Evolutionary conservation across 768 basidiomycete genomes (phyloP).

Genomic region (Phaffia tasmanica): DNA sequence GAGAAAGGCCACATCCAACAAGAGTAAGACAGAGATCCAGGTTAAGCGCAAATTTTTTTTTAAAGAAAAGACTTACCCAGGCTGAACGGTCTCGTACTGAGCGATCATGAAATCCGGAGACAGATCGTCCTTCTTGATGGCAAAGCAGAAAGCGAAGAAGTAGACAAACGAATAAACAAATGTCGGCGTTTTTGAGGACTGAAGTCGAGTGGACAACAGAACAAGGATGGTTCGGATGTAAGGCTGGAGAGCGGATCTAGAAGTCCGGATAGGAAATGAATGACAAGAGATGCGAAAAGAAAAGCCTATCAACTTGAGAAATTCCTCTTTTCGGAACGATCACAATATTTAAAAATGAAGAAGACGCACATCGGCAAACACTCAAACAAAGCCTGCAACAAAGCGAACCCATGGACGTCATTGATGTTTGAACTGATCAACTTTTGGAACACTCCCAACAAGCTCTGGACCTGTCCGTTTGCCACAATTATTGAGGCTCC

Average conservation of each 20-base stretch:
- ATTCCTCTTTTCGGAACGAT: neutral
- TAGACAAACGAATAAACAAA: conserved; percentile 70
- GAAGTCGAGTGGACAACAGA: conserved; percentile 69
- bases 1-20: neutral
- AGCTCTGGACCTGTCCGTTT: conserved; percentile 58
- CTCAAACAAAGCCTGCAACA: conserved; percentile 64
- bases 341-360: neutral
- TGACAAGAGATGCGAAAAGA: neutral
- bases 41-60: neutral
- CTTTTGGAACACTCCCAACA: conserved; percentile 85
- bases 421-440: conserved; percentile 76
- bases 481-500: conserved; percentile 58
- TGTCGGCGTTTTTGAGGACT: conserved; percentile 76
- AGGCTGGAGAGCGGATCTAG: conserved; percentile 53
- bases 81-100: conserved; percentile 72
- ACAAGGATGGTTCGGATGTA: conserved; percentile 65
- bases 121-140: conserved; percentile 60
- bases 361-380: conserved; percentile 61
- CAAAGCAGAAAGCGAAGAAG: conserved; percentile 66
- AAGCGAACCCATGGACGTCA: conserved; percentile 82
- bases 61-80: conserved; percentile 48
- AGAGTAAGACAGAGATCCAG: neutral
- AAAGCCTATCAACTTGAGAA: neutral
- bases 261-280: neutral
- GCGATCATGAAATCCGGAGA: conserved; percentile 67